Percentiles rank a stretch among this genome's conserved stretches.
phyloP scores from a whole-genome alignment of 2,329 filamentous ascomycete genomes.

The Ceratocystis cubensis region DNA sequence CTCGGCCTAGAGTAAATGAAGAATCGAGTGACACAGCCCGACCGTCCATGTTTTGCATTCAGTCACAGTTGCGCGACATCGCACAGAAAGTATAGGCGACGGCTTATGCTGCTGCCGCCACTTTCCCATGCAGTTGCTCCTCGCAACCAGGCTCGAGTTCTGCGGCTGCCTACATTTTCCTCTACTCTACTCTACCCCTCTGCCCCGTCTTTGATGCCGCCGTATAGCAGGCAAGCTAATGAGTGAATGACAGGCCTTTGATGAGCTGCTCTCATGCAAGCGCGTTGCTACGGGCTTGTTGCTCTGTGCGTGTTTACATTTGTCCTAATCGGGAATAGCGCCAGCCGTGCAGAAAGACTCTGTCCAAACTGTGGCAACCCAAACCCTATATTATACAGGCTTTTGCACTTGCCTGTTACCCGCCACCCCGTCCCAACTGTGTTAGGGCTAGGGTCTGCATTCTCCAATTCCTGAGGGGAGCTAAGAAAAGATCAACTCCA shows the following conservation, averaged over 20 bases:
- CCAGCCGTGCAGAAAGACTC: neutral
- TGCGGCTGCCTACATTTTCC: neutral
- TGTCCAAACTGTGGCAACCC: neutral
- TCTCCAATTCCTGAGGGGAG: neutral
- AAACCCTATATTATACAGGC: neutral
- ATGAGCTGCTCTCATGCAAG: neutral
- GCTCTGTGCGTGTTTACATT: neutral
- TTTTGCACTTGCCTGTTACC: neutral
- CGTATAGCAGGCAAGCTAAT: neutral
- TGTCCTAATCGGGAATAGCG: neutral
- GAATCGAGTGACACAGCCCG: neutral
- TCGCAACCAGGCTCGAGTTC: neutral
- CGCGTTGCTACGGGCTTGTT: neutral
- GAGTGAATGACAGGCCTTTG: neutral
- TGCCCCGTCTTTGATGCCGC: neutral
- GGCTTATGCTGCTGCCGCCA: neutral
- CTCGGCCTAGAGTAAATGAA: neutral
- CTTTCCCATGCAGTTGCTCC: neutral
- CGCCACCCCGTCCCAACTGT: neutral
- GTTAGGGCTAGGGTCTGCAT: neutral
- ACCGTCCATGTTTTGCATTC: neutral
- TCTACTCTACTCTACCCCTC: neutral
- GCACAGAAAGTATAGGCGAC: neutral
- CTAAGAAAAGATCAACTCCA: neutral
- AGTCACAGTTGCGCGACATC: too few relatives aligned